Conservation (phyloP, 768 basidiomycete genomes). For the Russula dissimulans region DNA sequence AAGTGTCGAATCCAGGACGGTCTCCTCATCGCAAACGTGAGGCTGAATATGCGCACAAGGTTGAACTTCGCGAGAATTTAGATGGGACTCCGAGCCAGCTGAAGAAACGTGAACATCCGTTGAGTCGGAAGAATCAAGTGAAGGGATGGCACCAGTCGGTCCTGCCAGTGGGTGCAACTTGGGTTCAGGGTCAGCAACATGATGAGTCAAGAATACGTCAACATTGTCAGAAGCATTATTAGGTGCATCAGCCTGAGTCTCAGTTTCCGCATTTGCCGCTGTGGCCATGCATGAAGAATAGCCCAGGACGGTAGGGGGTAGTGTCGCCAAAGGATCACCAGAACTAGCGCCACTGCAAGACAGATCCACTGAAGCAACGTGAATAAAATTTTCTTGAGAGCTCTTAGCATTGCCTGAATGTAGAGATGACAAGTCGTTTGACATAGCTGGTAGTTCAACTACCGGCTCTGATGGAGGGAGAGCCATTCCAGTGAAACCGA, state of each 20-base stretch:
- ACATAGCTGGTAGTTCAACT: background rate
- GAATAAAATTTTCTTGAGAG: background rate
- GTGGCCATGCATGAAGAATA: background rate
- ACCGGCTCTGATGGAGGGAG: too few species aligned
- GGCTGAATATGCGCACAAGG: background rate
- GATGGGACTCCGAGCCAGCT: background rate
- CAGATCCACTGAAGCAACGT: background rate
- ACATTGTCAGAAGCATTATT: background rate
- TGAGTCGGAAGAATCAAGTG: background rate
- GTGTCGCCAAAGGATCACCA: background rate
- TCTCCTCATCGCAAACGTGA: background rate
- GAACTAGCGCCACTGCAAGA: background rate
- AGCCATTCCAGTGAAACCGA: background rate
- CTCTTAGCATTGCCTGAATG: background rate
- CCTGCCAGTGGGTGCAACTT: background rate
- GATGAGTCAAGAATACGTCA: background rate
- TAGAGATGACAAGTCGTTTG: background rate
- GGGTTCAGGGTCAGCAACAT: background rate
- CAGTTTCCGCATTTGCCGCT: background rate
- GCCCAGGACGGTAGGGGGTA: background rate
- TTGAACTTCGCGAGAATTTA: background rate
- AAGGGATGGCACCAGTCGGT: background rate
- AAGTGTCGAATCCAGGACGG: background rate
- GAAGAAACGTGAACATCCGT: background rate
- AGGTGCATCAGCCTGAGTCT: background rate